Evolutionary conservation across 75 land plant species (phyloP).

Genomic region (Picea sitchensis): DNA sequence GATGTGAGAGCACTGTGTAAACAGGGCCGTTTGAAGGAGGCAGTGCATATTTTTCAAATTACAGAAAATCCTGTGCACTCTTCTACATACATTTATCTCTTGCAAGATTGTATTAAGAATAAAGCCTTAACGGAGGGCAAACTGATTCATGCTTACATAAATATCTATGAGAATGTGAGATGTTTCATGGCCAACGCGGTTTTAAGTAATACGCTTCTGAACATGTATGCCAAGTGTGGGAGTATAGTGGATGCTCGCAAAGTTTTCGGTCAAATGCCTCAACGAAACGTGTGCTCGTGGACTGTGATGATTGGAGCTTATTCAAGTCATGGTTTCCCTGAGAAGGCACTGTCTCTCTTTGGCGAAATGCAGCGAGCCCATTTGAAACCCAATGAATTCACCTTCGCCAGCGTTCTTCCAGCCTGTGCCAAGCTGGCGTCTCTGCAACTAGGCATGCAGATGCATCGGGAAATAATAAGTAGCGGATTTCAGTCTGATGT

Average conservation of each 20-base stretch:
- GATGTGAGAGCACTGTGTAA: too few species aligned
- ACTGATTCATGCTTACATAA: conserved; percentile 33
- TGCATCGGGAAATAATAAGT: background rate
- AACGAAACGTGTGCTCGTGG: background rate
- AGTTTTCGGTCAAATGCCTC: background rate
- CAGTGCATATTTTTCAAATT: too few species aligned
- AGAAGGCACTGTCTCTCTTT: background rate
- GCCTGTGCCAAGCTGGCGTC: background rate
- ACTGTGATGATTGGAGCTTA: background rate
- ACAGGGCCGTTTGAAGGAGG: too few species aligned
- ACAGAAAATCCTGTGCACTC: too few species aligned
- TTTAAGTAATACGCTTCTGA: background rate
- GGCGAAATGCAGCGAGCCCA: background rate
- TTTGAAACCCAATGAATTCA: background rate
- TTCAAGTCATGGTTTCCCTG: background rate
- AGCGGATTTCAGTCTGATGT: conserved; percentile 18
- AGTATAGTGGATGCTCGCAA: background rate
- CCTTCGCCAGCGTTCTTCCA: background rate
- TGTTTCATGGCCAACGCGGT: too few species aligned
- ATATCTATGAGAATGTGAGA: conserved; percentile 20
- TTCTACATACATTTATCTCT: background rate
- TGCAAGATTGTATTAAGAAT: conserved; percentile 43
- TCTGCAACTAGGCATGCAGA: background rate
- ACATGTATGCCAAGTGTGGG: background rate
- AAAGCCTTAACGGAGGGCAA: conserved; percentile 23